These are phyloP conservation scores for Annulohypoxylon nitens DNA, from an alignment of 495 filamentous ascomycete genomes.

Conservation along the genomic window DNA sequence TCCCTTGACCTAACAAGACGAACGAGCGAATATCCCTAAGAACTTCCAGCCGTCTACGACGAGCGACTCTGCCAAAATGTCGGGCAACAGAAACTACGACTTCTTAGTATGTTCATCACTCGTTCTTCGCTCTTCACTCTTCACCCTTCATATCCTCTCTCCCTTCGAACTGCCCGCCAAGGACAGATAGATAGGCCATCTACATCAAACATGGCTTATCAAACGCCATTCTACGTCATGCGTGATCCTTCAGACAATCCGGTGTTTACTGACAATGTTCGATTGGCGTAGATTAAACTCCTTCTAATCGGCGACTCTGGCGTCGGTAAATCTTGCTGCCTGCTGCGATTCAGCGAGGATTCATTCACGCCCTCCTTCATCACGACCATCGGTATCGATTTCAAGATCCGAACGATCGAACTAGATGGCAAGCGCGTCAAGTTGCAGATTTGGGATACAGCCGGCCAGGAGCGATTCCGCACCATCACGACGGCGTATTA, in stretches of 20 bases:
- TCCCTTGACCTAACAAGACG: conserved; percentile 11
- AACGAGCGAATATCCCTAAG: conserved; percentile 23
- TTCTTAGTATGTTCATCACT: conserved; percentile 78
- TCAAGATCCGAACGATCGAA: conserved; percentile 99
- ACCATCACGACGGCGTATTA: conserved; percentile 99
- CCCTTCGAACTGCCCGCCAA: conserved; percentile 21
- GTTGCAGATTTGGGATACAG: conserved; percentile 99
- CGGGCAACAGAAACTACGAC: conserved; percentile 97
- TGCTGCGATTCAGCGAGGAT: conserved; percentile 98
- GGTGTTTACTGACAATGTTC: conserved; percentile 17
- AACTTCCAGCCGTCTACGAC: conserved; percentile 41
- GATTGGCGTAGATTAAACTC: conserved; percentile 85
- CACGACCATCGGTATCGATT: conserved; percentile 99
- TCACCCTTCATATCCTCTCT: conserved; percentile 3
- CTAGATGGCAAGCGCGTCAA: conserved; percentile 98
- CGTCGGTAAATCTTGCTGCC: conserved; percentile 98
- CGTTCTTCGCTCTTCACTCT: neutral
- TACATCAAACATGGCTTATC: conserved; percentile 12
- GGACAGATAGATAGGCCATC: conserved; percentile 7
- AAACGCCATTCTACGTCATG: neutral
- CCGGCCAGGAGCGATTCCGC: conserved; percentile 96
- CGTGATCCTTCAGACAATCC: neutral
- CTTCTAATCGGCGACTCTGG: conserved; percentile 98
- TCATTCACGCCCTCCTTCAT: conserved; percentile 99
- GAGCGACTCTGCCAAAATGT: conserved; percentile 72